Base-by-base conservation (phyloP, 352 stramenopile species). In the Globisporangium nagaii region DNA sequence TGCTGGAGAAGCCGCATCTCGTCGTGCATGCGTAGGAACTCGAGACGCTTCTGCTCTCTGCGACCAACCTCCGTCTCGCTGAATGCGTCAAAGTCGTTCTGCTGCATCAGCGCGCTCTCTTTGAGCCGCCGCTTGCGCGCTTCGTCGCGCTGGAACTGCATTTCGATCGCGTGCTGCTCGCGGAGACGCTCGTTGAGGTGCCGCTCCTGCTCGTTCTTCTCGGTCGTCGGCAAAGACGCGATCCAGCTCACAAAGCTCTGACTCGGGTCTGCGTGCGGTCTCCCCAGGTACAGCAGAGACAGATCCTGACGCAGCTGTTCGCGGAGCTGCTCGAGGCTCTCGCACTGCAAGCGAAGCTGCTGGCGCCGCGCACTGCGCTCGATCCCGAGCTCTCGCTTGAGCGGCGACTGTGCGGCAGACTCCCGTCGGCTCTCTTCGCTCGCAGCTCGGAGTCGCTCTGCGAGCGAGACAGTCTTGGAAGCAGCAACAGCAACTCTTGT, bases 231-330 rank as follows among this genome's bases (percentile, higher is more conserved):
- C 15, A 89, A 58, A 0, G 79, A 86, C 20, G 62, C 67, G 3
- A 86, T 70, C 79, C 79, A 89, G 7, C 74, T 65, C 0, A 52
- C 44, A 48, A 89, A 77, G 1, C 44, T 32, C 57, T 87, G 74
- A 2, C 67, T 48, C 0, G 61, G 56, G 9, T 79, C 62, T 24
- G 76, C 66, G 28, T 86, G 79, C 3, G 58, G 20, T n/a, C 79
- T 58, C 12, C 68, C 79, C 27, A 31, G 63, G 44, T 39, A 69
- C 6, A 89, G 37, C 7, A 87, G 37, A 4, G 32, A 45, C 0
- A 89, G 46, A 13, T 76, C 71, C 3, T 35, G 20, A 2, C 72
- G 30, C 41, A 79, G 65, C 53, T 72, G 62, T 5, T 27, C 31
- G 12, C 73, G 70, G 27, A 81, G 40, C 17, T 52, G 60, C 52